phyloP scores from a whole-genome alignment of 306 rosid species.

The Ormosia emarginata region DNA sequence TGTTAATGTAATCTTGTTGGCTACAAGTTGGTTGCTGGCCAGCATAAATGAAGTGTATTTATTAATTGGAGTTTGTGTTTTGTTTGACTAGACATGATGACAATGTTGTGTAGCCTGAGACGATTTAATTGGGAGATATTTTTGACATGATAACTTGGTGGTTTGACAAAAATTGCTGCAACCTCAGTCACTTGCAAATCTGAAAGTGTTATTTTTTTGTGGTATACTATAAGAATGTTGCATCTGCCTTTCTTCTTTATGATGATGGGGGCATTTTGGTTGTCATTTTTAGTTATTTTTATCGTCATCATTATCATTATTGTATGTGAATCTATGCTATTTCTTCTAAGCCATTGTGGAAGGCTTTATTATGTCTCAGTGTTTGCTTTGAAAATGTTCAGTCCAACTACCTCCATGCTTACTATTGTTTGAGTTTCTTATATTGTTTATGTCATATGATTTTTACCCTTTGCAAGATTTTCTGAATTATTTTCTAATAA shows the following conservation, averaged over 20 bases:
- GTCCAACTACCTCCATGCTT: neutral
- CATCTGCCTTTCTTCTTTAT: conserved; percentile 84
- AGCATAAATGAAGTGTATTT: neutral
- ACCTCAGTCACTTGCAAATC: conserved; percentile 7
- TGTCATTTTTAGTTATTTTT: neutral
- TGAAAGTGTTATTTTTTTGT: neutral
- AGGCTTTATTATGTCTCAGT: neutral
- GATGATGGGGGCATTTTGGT: conserved; percentile 54
- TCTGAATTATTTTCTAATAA: too few species aligned
- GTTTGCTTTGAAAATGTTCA: neutral
- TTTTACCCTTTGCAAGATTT: too few species aligned
- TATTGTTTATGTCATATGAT: neutral
- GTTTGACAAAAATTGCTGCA: neutral
- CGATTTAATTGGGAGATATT: neutral
- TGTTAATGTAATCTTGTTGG: neutral
- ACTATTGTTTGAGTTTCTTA: neutral
- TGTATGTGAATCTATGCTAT: neutral
- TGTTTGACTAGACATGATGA: neutral
- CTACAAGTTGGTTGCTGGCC: neutral
- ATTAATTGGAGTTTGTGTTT: neutral
- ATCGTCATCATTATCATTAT: neutral
- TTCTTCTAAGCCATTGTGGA: neutral
- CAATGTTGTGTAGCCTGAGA: conserved; percentile 5
- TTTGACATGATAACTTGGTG: neutral
- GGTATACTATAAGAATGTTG: conserved; percentile 73